Percentiles rank a stretch among this genome's conserved stretches.
Evolutionary conservation across 352 stramenopile genomes (phyloP).

Genomic region (Aphanomyces euteiches): DNA sequence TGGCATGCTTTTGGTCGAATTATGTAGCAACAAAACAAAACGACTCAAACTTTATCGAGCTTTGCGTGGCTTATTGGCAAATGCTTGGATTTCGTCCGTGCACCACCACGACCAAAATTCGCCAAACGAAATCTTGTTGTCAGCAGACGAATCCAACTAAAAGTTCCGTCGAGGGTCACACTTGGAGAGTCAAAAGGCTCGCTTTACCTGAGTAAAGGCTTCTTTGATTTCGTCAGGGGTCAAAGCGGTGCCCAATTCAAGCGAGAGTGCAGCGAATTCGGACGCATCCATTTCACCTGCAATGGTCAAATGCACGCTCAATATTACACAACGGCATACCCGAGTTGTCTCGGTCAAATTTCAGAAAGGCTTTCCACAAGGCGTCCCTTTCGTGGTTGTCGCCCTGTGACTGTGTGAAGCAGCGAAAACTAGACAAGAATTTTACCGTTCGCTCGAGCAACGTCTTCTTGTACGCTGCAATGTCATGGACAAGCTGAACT

Average conservation of each 20-base stretch:
- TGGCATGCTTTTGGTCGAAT: background rate
- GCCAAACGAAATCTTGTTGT: conserved; percentile 26
- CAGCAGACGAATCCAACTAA: conserved; percentile 21
- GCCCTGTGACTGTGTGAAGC: background rate
- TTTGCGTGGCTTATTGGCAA: conserved; percentile 10
- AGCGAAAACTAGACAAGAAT: background rate
- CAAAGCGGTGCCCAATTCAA: conserved; percentile 17
- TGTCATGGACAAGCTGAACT: conserved; percentile 1
- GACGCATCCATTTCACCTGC: conserved; percentile 18
- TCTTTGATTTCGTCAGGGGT: conserved; percentile 21
- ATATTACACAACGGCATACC: background rate
- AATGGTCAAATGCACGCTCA: background rate
- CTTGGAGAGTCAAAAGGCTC: background rate
- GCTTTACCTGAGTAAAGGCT: conserved; percentile 12
- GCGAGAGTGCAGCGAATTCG: conserved; percentile 16
- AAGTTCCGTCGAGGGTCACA: background rate
- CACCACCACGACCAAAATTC: conserved; percentile 28
- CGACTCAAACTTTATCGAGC: background rate
- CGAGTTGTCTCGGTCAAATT: conserved; percentile 23
- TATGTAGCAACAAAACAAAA: background rate
- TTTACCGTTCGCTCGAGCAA: conserved; percentile 19
- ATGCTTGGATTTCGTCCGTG: conserved; percentile 24
- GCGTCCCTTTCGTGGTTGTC: conserved; percentile 27
- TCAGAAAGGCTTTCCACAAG: conserved; percentile 17
- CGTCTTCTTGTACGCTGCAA: background rate